Conservation (phyloP, 768 basidiomycete species). For the Podaxis sp. region DNA sequence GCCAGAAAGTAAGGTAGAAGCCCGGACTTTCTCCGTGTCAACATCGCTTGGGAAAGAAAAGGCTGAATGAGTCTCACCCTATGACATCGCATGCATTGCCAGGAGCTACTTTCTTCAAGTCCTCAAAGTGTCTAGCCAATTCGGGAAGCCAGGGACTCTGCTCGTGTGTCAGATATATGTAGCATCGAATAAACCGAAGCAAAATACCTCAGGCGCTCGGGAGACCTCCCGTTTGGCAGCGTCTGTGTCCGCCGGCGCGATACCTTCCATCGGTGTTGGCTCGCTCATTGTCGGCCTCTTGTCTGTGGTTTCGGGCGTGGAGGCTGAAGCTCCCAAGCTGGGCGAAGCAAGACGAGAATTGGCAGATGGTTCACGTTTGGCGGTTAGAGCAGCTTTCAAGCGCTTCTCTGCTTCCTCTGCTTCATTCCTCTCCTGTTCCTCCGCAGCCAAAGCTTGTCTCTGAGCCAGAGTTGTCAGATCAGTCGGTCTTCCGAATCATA, state of each 20-base stretch:
- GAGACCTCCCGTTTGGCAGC: constrained; percentile 5
- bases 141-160: constrained; percentile 83
- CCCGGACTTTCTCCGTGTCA: constrained; percentile 57
- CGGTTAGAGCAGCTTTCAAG: constrained; percentile 75
- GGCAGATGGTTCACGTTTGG: constrained; percentile 68
- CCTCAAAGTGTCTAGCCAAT: constrained; percentile 70
- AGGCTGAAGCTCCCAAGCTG: constrained; percentile 30
- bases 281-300: constrained; percentile 28
- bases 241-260: constrained; percentile 23
- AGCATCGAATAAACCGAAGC: neutral
- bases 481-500: neutral
- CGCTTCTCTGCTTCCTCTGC: constrained; percentile 80
- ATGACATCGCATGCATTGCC: constrained; percentile 62
- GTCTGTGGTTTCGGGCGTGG: constrained; percentile 27
- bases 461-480: constrained; percentile 26
- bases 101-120: constrained; percentile 72
- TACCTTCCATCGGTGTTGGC: constrained; percentile 54
- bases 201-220: constrained; percentile 10
- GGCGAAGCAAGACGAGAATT: constrained; percentile 69
- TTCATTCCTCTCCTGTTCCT: constrained; percentile 54
- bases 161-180: constrained; percentile 14
- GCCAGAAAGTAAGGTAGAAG: constrained; percentile 98
- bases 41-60: constrained; percentile 1
- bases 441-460: constrained; percentile 61
- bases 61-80: constrained; percentile 50